Percentiles rank a stretch among this genome's conserved stretches.
Evolutionary conservation across 2,329 filamentous ascomycete genomes (phyloP).

Genomic region (Remersonia thermophila): DNA sequence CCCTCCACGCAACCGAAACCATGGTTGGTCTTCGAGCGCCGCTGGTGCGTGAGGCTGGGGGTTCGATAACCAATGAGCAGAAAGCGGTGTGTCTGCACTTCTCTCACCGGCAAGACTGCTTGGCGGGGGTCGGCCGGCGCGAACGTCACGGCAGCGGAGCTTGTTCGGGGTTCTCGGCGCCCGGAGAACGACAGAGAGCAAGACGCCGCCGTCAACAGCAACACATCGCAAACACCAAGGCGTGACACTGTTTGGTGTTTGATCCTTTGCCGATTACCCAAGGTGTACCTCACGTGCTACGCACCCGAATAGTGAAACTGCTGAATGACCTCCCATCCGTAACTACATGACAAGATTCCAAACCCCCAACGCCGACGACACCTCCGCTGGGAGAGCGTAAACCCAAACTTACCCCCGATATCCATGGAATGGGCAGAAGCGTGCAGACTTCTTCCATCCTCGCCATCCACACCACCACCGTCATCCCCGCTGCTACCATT

Average conservation of each 20-base stretch:
- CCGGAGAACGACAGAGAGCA: too few relatives aligned
- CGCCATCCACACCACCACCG: not conserved
- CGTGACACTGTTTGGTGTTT: too few relatives aligned
- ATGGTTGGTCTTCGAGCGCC: not conserved
- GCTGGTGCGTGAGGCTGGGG: not conserved
- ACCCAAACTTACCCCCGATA: not conserved
- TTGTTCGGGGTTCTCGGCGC: not conserved
- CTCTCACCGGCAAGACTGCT: slow-evolving; percentile 5
- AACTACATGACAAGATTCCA: slow-evolving; percentile 8
- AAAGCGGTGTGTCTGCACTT: slow-evolving; percentile 8
- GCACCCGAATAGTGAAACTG: not conserved
- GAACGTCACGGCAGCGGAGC: not conserved
- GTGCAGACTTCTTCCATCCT: too few relatives aligned
- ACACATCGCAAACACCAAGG: too few relatives aligned
- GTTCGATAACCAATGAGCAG: slow-evolving; percentile 2
- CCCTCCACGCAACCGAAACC: too few relatives aligned
- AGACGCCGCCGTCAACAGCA: too few relatives aligned
- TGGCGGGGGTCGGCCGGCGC: not conserved
- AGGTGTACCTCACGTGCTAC: too few relatives aligned
- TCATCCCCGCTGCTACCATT: too few relatives aligned
- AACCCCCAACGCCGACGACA: slow-evolving; percentile 11
- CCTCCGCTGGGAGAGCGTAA: too few relatives aligned
- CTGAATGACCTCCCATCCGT: not conserved
- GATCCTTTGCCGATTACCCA: too few relatives aligned
- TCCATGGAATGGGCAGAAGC: too few relatives aligned